Conservation (phyloP, 768 basidiomycete genomes). For the Lyophyllum semitale region DNA sequence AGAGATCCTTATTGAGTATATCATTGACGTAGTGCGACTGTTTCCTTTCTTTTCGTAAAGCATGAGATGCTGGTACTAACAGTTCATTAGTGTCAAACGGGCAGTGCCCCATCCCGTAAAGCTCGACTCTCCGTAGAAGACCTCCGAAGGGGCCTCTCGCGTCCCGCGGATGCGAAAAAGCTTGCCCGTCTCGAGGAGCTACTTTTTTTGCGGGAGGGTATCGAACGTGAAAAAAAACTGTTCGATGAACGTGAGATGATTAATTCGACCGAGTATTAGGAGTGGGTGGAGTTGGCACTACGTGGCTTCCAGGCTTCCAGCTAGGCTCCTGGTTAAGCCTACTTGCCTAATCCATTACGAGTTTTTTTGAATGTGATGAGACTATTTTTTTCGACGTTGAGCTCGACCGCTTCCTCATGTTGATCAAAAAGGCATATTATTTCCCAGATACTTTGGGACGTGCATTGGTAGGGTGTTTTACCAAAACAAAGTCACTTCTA, state of each 20-base stretch:
- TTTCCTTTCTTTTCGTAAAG: conserved; percentile 9
- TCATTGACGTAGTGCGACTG: conserved; percentile 80
- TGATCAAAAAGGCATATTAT: too few relatives aligned
- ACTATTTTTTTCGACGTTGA: too few relatives aligned
- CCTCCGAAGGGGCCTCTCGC: conserved; percentile 74
- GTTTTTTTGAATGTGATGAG: too few relatives aligned
- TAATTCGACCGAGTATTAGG: conserved; percentile 47
- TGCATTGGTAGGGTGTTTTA: too few relatives aligned
- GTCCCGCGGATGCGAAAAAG: conserved; percentile 87
- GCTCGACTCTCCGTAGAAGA: conserved; percentile 85
- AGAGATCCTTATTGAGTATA: conserved; percentile 89
- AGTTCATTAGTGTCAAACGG: conserved; percentile 63
- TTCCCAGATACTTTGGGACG: too few relatives aligned
- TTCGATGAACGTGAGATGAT: conserved; percentile 49
- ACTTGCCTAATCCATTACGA: too few relatives aligned
- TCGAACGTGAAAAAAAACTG: conserved; percentile 82
- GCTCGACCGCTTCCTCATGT: too few relatives aligned
- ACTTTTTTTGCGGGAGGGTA: conserved; percentile 91
- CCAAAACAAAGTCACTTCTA: too few relatives aligned
- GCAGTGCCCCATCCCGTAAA: conserved; percentile 68
- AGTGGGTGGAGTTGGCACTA: neutral
- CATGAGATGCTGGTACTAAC: conserved; percentile 9
- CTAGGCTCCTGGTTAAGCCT: too few relatives aligned
- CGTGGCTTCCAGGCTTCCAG: neutral
- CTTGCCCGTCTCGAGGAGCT: conserved; percentile 91